phyloP scores from a whole-genome alignment of 805 yeast species.

The Candida pini region DNA sequence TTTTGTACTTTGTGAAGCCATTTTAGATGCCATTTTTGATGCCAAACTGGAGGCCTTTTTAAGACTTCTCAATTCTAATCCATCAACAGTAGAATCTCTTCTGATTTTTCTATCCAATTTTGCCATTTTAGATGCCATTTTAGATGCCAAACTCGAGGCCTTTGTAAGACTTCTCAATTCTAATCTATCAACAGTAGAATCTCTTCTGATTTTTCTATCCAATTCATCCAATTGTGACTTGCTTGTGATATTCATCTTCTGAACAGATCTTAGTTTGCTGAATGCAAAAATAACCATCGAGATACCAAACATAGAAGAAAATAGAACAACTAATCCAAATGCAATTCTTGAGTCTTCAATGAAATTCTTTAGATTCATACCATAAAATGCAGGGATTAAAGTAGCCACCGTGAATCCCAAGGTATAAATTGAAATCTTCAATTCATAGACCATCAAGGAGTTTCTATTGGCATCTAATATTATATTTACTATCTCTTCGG shows the following conservation, averaged over 20 bases:
- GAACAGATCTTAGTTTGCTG: constrained; percentile 53
- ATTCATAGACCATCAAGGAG: constrained; percentile 79
- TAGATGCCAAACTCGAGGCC: not conserved
- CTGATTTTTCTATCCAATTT: not conserved
- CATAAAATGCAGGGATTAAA: constrained; percentile 80
- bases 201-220: constrained; percentile 20
- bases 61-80: constrained; percentile 2
- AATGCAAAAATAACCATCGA: constrained; percentile 52
- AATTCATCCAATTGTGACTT: constrained; percentile 23
- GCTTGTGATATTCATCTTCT: constrained; percentile 58
- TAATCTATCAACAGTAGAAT: constrained; percentile 5
- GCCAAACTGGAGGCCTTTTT: not conserved
- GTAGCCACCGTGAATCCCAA: constrained; percentile 84
- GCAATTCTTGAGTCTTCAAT: constrained; percentile 65
- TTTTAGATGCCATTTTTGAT: not conserved
- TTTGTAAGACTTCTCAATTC: not conserved
- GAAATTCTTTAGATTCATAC: constrained; percentile 78
- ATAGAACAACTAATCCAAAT: constrained; percentile 48
- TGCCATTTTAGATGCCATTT: not conserved
- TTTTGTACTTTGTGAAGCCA: not conserved
- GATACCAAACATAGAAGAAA: constrained; percentile 50
- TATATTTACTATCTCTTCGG: constrained; percentile 90
- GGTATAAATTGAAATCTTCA: constrained; percentile 78
- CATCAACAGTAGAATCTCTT: not conserved
- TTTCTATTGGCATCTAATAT: constrained; percentile 89